Base-by-base conservation (phyloP, 192 early-diverging fungal species). In the Backusella morwellensis region DNA sequence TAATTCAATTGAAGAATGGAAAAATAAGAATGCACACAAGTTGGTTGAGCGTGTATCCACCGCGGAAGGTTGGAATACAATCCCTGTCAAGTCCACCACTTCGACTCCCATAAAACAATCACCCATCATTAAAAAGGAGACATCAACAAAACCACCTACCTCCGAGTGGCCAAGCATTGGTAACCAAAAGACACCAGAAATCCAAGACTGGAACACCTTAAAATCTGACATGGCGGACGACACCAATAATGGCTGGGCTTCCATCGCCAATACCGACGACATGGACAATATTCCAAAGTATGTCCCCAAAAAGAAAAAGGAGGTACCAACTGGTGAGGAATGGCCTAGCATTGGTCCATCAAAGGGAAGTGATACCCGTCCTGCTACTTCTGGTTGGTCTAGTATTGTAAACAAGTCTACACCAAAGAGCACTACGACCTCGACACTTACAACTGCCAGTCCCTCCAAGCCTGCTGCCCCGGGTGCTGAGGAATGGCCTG, bases 1-100 rank as follows among this genome's bases (percentile, higher is more conserved):
- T 11, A 63, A 63, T 29, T 63, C 56, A 29, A 63, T 63, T 26
- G 56, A 63, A 63, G 56, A 63, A 63, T 63, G 56, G 56, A 63
- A 32, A 63, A 63, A 63, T 63, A 63, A 63, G 56, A 63, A 63
- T 63, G 21, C 0, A 63, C 21, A 50, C 6, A 50, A n/a, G 19
- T 50, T 19, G n/a, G 17, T 50, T 50, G 47, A 63, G 3, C 21
- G 23, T 63, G 11, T 0, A 63, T 1, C 9, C 9, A 11, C 29
- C 4, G 4, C 56, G 9, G 56, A 29, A 29, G 23, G 56, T 63
- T 63, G 56, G 56, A 63, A 29, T 63, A 63, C 56, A 7, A 26
- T 63, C 56, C 56, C 56, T 63, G 26, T 29, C 21, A 63, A 63
- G 26, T 29, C 21, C 3, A 29, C 70, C 17, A 5, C 35, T 12